Evolutionary conservation across 768 basidiomycete genomes (phyloP), one percentile per base, ranked within the genome.

Genomic region (Termitomyces sp.): DNA sequence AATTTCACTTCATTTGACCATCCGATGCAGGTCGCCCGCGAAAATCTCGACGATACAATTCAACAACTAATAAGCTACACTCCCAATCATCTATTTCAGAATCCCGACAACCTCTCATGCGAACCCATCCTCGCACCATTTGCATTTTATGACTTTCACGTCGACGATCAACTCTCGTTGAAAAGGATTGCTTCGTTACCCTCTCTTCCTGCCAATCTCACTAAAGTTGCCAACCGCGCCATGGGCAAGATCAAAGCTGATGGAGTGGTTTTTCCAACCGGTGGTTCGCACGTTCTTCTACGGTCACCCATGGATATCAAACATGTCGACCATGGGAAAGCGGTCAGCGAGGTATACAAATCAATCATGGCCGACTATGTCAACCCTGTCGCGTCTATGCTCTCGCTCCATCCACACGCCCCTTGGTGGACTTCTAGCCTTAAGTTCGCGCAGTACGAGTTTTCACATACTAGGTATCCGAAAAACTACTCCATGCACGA

Each of bases 361-460:
- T 17, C 25, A 20, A 7, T 14, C 17, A 56, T 55, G n/a, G 57
- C 54, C 7, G 25, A 48, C 38, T 54, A 51, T 20, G 25, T 51
- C 4, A 51, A 38, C 5, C 17, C 29, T 10, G n/a, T 65, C n/a
- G 59, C 57, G 40, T 62, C 64, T 11, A 62, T 56, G 53, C 45
- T 59, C 47, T 53, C 47, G 11, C 57, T 65, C 14, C 61, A 62
- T 53, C 47, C 56, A 10, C 34, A 48, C 2, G 58, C 61, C 2
- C 46, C 54, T 32, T 54, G 48, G 57, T 65, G 64, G 64, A 45
- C 57, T 5, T 56, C 56, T 29, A 59, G 54, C 42, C 53, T 65
- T 6, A 17, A 11, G 17, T 62, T 62, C 38, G 34, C 20, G 2
- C 32, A 11, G 17, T 14, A 17, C 10, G 37, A 42, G 1, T 31